Conservation (phyloP, 2,329 filamentous ascomycete species). For the Colletotrichum liriopes region DNA sequence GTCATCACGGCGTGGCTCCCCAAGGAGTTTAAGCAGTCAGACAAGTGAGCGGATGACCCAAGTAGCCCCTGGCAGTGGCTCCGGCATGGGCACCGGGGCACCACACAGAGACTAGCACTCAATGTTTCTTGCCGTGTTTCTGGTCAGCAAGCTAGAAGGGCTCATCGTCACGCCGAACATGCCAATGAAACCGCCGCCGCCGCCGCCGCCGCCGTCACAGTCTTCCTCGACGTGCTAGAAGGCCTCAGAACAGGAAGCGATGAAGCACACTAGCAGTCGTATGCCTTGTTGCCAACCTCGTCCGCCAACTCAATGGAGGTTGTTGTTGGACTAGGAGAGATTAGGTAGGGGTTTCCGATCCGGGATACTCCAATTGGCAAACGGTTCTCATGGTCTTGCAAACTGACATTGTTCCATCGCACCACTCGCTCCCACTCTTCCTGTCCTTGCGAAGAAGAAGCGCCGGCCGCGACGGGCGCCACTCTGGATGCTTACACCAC, state of each 20-base stretch:
- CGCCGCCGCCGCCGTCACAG: not conserved
- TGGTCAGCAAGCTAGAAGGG: constrained; percentile 26
- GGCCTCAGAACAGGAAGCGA: constrained; percentile 1
- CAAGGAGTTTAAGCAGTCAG: not conserved
- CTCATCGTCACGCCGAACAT: constrained; percentile 18
- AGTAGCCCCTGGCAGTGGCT: constrained; percentile 12
- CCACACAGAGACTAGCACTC: constrained; percentile 8
- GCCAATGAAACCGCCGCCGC: constrained; percentile 29
- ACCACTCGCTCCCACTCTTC: constrained; percentile 4
- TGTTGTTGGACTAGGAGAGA: not conserved
- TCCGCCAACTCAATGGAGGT: not conserved
- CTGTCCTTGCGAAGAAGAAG: constrained; percentile 3
- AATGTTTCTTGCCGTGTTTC: constrained; percentile 30
- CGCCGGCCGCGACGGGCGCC: not conserved
- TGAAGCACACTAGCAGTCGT: not conserved
- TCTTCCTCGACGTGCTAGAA: constrained; percentile 2
- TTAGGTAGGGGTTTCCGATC: constrained; percentile 5
- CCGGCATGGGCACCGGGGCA: constrained; percentile 2
- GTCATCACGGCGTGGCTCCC: constrained; percentile 19
- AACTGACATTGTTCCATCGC: constrained; percentile 5
- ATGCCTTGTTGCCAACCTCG: constrained; percentile 4
- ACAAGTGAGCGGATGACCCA: constrained; percentile 13
- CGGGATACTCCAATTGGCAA: constrained; percentile 21
- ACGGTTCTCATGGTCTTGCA: not conserved
- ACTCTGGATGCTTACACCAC: not conserved